Conservation (phyloP, 495 filamentous ascomycete species). For the Aspergillus wentii region DNA sequence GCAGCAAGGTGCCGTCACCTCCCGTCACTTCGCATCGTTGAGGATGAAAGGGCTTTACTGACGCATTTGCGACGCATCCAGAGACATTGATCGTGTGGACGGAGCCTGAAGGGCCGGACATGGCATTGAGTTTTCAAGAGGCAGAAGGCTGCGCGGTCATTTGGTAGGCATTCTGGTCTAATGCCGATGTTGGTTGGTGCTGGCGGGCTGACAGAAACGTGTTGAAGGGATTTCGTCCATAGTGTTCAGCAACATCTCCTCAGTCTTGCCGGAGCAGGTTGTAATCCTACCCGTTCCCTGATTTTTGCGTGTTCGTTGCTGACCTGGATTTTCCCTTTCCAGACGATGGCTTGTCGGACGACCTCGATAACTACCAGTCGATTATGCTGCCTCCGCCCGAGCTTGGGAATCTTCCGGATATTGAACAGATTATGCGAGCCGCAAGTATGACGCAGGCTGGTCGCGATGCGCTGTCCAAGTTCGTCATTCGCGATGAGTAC, state of each 20-base stretch:
- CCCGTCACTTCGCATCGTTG: slow-evolving; percentile 7
- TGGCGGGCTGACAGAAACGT: slow-evolving; percentile 9
- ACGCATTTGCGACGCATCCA: slow-evolving; percentile 30
- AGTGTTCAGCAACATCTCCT: slow-evolving; percentile 68
- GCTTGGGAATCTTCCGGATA: slow-evolving; percentile 72
- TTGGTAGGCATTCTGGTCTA: slow-evolving; percentile 55
- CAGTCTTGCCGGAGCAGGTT: slow-evolving; percentile 48
- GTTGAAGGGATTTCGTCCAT: slow-evolving; percentile 84
- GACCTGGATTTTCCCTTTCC: slow-evolving; percentile 8
- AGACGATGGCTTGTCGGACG: slow-evolving; percentile 92
- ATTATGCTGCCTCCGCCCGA: slow-evolving; percentile 74
- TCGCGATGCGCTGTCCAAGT: slow-evolving; percentile 85
- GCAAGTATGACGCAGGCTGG: slow-evolving; percentile 69
- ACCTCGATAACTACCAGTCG: slow-evolving; percentile 66
- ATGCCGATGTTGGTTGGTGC: slow-evolving; percentile 2
- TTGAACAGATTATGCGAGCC: slow-evolving; percentile 73
- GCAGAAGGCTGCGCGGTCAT: slow-evolving; percentile 89
- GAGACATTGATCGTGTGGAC: slow-evolving; percentile 99
- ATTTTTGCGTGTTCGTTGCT: slow-evolving; percentile 4
- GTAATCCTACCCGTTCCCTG: slow-evolving; percentile 9
- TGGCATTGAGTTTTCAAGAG: slow-evolving; percentile 98
- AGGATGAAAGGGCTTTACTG: slow-evolving; percentile 10
- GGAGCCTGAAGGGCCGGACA: slow-evolving; percentile 79
- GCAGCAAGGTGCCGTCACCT: slow-evolving; percentile 72
- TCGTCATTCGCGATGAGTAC: slow-evolving; percentile 78